Conservation (phyloP, 139 green algal genomes). For the Closterium sp. region DNA sequence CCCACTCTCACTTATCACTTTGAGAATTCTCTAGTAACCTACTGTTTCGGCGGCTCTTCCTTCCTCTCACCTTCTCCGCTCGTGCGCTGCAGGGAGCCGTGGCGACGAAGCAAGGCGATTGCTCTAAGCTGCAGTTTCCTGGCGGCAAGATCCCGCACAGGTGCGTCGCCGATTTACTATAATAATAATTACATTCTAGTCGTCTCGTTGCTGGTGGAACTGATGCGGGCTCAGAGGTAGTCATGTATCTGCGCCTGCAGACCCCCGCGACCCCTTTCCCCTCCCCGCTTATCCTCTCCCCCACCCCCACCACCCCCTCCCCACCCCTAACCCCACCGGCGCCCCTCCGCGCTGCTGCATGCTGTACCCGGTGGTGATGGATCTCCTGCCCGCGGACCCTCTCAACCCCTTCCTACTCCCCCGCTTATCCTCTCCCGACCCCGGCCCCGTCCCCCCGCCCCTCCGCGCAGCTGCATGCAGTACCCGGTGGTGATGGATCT, state of each 20-base stretch:
- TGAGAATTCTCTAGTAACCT: no score
- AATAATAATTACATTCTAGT: no score
- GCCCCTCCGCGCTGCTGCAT: neutral
- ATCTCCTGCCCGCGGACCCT: neutral
- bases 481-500: conserved; percentile 1
- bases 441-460: no score
- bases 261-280: neutral
- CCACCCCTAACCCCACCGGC: neutral
- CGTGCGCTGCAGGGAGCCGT: conserved; percentile 7
- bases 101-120: conserved; percentile 24
- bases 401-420: no score
- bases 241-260: no score
- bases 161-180: neutral
- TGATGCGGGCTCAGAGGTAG: no score
- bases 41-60: no score
- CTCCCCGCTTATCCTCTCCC: neutral
- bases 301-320: no score
- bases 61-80: neutral
- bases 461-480: neutral
- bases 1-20: no score
- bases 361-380: neutral
- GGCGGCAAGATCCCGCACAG: conserved; percentile 16
- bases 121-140: neutral
- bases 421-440: no score
- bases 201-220: no score